Percentiles rank a stretch among this genome's conserved stretches.
Conservation (phyloP, 106 monocot species). For the Xerophyta viscosa region DNA sequence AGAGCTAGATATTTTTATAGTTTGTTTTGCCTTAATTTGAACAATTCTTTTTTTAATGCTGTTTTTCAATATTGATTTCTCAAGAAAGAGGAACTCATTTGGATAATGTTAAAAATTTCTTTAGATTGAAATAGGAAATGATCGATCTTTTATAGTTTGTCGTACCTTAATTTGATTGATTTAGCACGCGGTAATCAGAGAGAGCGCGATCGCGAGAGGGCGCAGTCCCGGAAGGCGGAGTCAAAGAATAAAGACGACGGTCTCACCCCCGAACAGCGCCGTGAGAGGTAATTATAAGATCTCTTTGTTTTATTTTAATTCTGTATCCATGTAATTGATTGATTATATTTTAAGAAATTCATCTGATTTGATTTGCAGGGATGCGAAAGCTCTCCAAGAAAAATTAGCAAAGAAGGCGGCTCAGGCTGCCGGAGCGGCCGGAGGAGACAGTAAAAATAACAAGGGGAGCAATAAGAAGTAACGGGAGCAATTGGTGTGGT, state of each 20-base stretch:
- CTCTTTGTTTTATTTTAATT: too few species aligned
- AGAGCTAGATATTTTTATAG: too few species aligned
- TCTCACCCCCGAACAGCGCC: constrained; percentile 74
- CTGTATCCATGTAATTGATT: too few species aligned
- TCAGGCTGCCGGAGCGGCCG: constrained; percentile 4
- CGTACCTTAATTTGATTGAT: constrained; percentile 37
- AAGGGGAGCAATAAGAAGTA: constrained; percentile 13
- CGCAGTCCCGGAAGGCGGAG: constrained; percentile 41
- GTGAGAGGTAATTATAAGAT: constrained; percentile 56
- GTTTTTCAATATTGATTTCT: too few species aligned
- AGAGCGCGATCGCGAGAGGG: constrained; percentile 77
- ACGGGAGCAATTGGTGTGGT: too few species aligned
- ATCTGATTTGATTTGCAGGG: constrained; percentile 7
- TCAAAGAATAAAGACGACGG: constrained; percentile 44
- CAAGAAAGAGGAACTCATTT: too few species aligned
- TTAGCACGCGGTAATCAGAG: constrained; percentile 85
- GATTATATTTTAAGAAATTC: too few species aligned
- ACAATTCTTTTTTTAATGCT: too few species aligned
- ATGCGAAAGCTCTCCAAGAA: constrained; percentile 28
- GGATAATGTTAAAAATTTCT: too few species aligned
- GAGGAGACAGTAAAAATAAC: constrained; percentile 3
- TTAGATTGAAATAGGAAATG: too few species aligned
- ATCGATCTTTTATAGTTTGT: too few species aligned
- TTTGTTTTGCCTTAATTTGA: too few species aligned
- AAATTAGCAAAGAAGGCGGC: constrained; percentile 35